phyloP scores from a whole-genome alignment of 148 eudicot species.

The Arbutus unedo region DNA sequence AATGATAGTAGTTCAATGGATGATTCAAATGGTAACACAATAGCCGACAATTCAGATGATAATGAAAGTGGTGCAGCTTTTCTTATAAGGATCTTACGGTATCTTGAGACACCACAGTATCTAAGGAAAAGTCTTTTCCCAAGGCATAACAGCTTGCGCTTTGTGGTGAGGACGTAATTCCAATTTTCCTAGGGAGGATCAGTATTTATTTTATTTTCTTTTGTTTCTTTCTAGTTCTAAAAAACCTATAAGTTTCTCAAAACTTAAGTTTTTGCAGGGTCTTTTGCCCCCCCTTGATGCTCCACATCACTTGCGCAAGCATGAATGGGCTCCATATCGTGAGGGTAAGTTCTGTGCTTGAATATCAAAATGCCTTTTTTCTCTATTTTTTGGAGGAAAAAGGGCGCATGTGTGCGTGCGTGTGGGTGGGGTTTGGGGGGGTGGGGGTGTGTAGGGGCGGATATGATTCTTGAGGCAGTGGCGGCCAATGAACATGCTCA shows the following conservation, averaged over 20 bases:
- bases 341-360: conserved; percentile 53
- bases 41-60: conserved; percentile 34
- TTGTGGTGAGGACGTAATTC: conserved; percentile 57
- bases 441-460: too few species aligned
- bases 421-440: too few species aligned
- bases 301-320: conserved; percentile 97
- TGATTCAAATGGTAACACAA: conserved; percentile 32
- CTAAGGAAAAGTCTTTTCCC: conserved; percentile 71
- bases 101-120: conserved; percentile 96
- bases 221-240: neutral
- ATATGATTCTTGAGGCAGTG: too few species aligned
- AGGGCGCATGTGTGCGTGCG: too few species aligned
- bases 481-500: too few species aligned
- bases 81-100: conserved; percentile 70
- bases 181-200: neutral
- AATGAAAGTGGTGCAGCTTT: conserved; percentile 79
- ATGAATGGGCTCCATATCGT: conserved; percentile 94
- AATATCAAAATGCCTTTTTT: neutral
- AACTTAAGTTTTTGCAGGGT: conserved; percentile 49
- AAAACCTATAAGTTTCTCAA: neutral
- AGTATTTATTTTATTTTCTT: neutral
- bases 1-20: conserved; percentile 41
- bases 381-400: too few species aligned
- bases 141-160: conserved; percentile 65
- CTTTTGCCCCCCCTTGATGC: conserved; percentile 97